Base-by-base conservation (phyloP, 768 basidiomycete genomes). In the Agaricus sinodeliciosus region DNA sequence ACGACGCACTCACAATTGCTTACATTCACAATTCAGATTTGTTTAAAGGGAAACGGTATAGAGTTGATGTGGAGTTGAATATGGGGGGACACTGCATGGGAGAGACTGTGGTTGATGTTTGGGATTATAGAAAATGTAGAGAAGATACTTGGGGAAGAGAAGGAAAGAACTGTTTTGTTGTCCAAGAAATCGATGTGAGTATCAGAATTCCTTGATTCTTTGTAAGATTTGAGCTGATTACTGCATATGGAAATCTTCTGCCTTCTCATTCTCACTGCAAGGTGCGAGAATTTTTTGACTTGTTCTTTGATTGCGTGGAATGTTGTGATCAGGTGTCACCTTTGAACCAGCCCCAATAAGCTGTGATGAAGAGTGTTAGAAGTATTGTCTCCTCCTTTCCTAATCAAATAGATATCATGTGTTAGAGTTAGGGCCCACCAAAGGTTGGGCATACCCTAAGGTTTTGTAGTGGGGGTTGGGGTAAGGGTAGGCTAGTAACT, bases 1-100 rank as follows among this genome's bases (percentile, higher is more conserved):
- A 95, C 57, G 93, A 94, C 60, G 82, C 90, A 0, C 73, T 94
- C 34, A 90, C 92, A 0, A 72, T 94, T 43, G 86, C 82, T 9
- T 94, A 88, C 56, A 72, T 92, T 34, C 78, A 82, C 0, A 65
- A 68, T n/a, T 89, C 90, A 0, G 74, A 81, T 4, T 59, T 92
- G 1, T 92, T 93, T 65, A 64, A 64, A 19, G 68, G 69, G 31
- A 77, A 64, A 45, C 73, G 91, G n/a, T 81, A 84, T 63, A 75
- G 86, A 42, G 90, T 94, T 0, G 92, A 94, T 57, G 77, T 90
- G n/a, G 92, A 94, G 59, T 72, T 87, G 15, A 73, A 70, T 5
- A 87, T 87, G 3, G 67, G 69, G 15, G 67, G 69, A 15, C 80
- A 85, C 56, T 79, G 85, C 1, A 68, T 72, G 11, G 92, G 91